Evolutionary conservation across 257 asterid species (phyloP).

Genomic region (Striga asiatica): DNA sequence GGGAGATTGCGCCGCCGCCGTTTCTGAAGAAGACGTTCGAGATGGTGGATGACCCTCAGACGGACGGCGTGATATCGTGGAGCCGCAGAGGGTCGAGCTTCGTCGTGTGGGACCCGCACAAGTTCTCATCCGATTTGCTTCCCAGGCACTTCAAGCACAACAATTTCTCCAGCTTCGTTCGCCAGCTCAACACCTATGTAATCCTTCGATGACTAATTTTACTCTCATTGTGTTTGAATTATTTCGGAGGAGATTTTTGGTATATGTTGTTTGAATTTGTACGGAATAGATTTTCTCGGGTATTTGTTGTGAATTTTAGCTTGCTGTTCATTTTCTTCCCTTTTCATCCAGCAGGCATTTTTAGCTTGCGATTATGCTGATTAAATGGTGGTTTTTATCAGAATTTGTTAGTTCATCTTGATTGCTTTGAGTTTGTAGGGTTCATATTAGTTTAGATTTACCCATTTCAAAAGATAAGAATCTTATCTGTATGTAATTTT

Average conservation of each 20-base stretch:
- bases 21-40: constrained; percentile 81
- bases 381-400: too few relatives aligned
- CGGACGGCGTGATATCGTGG: constrained; percentile 75
- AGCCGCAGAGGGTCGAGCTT: constrained; percentile 36
- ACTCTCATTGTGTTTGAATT: not conserved
- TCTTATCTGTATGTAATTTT: too few relatives aligned
- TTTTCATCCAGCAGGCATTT: too few relatives aligned
- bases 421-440: too few relatives aligned
- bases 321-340: too few relatives aligned
- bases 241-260: not conserved
- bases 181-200: constrained; percentile 91
- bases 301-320: too few relatives aligned
- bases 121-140: constrained; percentile 55
- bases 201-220: constrained; percentile 15
- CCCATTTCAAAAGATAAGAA: too few relatives aligned
- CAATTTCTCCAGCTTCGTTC: constrained; percentile 88
- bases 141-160: constrained; percentile 84
- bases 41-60: constrained; percentile 75
- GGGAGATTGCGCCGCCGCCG: constrained; percentile 66
- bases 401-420: too few relatives aligned
- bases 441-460: too few relatives aligned
- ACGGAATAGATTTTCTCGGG: too few relatives aligned
- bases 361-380: too few relatives aligned
- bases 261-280: not conserved
- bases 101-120: constrained; percentile 79